Base-by-base conservation (phyloP, 2,329 filamentous ascomycete species). In the Cephalotrichum gorgonifer region DNA sequence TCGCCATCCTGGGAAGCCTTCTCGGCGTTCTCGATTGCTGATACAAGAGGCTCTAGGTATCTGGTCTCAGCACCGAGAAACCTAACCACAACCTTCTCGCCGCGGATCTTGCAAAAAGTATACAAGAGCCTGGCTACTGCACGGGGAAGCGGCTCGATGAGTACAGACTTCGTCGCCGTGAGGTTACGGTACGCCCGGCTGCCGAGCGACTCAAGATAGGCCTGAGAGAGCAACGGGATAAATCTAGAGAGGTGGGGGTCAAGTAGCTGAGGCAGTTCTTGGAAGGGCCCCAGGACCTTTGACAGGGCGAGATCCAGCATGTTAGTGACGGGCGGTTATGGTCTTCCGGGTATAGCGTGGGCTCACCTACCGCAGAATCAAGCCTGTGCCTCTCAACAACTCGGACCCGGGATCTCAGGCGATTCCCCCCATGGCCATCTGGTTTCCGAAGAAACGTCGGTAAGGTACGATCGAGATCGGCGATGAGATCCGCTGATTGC, bases 191-290 rank as follows among this genome's bases (percentile, higher is more conserved):
- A 62, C 55, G 63, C 68, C 61, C 67, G 63, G 44, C 64, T 66
- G 54, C 69, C 69, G 8, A 89, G 67, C 57, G 80, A 81, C 48
- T 80, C 77, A 20, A 95, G 69, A 58, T 91, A 94, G 17, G 86
- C 84, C 58, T 83, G 76, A 25, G 88, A 81, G 31, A 97, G 73
- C 38, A 78, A 70, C 23, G 87, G 84, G 45, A 97, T 73, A 64
- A 94, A 81, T 54, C 69, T 75, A 46, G 85, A 81, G 39, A 98
- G 74, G 63, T 91, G 79, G 9, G 88, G 80, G 66, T 98, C 93
- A 25, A 98, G 77, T 35, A 97, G 76, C 63, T 98, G 93, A 17
- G 93, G 93, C 55, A 94, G 84, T 71, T 96, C 90, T 72, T 97
- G 91, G 57, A 97, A 98, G 2, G 86, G 82, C 56, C 96, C 89